A percentile compares a stretch with the other conserved stretches of the same genome.
These are phyloP conservation scores for Tuber microsphaerosporum DNA, from an alignment of 495 filamentous ascomycete species.

Conservation along the genomic window DNA sequence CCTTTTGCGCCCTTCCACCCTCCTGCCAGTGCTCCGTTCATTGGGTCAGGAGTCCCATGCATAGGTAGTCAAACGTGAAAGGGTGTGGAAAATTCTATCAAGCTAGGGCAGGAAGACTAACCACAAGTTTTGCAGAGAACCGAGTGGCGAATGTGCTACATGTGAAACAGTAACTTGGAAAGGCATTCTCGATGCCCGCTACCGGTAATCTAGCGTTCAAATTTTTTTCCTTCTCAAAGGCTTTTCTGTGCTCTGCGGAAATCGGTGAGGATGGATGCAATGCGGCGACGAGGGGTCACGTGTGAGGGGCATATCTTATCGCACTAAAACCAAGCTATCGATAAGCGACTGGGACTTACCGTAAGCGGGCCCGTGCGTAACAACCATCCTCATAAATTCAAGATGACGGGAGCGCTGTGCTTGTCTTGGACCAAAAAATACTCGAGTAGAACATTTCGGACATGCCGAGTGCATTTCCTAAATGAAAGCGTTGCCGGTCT, in stretches of 20 bases:
- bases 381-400: not conserved
- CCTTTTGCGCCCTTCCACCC: not conserved
- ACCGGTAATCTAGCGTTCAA: not conserved
- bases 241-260: not conserved
- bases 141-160: not conserved
- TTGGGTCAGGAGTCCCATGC: not conserved
- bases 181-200: not conserved
- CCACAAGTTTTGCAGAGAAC: not conserved
- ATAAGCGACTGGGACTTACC: not conserved
- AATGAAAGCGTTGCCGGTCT: not conserved
- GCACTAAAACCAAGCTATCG: not conserved
- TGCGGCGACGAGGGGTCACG: not conserved
- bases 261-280: not conserved
- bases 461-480: not conserved
- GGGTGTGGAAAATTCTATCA: not conserved
- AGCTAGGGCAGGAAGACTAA: not conserved
- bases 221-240: not conserved
- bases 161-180: not conserved
- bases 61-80: not conserved
- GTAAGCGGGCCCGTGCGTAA: not conserved
- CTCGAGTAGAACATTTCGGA: not conserved
- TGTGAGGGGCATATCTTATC: constrained; percentile 2
- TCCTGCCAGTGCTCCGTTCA: not conserved
- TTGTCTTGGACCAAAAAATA: not conserved
- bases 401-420: not conserved